Evolutionary conservation across 2,329 filamentous ascomycete species (phyloP), one percentile per base, ranked within the genome.

Genomic region (Aspergillus felis): DNA sequence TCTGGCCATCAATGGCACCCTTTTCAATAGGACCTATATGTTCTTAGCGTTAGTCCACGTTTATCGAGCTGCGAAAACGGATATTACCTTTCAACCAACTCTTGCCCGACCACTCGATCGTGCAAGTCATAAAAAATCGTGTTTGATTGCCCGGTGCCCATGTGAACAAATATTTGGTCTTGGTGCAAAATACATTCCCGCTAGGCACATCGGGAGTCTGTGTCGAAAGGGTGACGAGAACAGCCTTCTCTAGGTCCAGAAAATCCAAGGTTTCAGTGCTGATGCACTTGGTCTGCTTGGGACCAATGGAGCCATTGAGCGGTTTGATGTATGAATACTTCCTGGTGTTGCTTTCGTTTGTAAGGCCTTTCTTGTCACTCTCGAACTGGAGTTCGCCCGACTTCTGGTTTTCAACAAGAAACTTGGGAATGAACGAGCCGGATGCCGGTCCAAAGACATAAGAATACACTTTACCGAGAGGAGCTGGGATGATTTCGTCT

Each of bases 81-180:
- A 60, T 70, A 80, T 71, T 79, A 95, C 92, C 91, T 79, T 94
- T 97, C 49, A 99, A 79, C 94, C 94, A 99, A 78, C 92, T 97
- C 81, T 97, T 99, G 66, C 92, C 92, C 3, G 88, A 88, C 95
- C 95, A 99, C 70, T 99, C 95, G 47, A 97, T 90, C 2, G 87
- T 88, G 72, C 91, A 97, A 64, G 88, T 97, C 77, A 93, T 88
- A 60, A 94, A 86, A 29, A 99, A 78, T 28, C 92, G 84, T 1
- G 95, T 99, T 42, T 86, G 80, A 68, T 96, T 96, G 61, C 87
- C 88, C 52, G 94, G 87, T 3, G 87, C 92, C 94, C 94, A 99
- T 53, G 90, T 90, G 24, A 99, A 81, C 69, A 95, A 96, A 70
- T 97, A 99, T 66, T 89, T 90, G 3, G 94, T 99, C 76, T 97